phyloP scores from a whole-genome alignment of 495 filamentous ascomycete genomes.

The Aspergillus baeticus region DNA sequence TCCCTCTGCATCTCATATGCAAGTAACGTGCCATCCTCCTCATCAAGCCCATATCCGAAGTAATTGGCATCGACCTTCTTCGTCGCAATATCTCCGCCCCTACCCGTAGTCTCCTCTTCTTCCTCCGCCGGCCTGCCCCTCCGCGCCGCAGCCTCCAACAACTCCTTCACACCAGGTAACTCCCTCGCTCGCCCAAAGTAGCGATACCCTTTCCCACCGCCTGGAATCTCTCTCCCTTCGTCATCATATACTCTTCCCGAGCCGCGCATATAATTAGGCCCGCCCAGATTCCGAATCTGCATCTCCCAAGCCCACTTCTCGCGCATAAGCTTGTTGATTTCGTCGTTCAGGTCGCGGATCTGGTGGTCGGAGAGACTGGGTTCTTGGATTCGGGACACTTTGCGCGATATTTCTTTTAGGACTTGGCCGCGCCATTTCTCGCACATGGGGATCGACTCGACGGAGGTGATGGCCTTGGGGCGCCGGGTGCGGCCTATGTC shows the following conservation, averaged over 20 bases:
- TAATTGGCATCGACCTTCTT: slow-evolving; percentile 90
- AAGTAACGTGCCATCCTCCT: slow-evolving; percentile 84
- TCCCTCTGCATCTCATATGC: slow-evolving; percentile 83
- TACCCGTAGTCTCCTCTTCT: slow-evolving; percentile 59
- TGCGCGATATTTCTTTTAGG: slow-evolving; percentile 94
- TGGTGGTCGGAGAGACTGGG: slow-evolving; percentile 85
- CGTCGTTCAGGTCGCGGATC: slow-evolving; percentile 96
- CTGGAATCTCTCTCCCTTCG: slow-evolving; percentile 85
- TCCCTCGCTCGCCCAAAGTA: slow-evolving; percentile 92
- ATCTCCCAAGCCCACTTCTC: slow-evolving; percentile 99
- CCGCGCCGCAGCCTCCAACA: slow-evolving; percentile 76
- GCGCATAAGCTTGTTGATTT: slow-evolving; percentile 98
- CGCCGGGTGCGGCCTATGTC: slow-evolving; percentile 87
- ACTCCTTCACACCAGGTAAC: slow-evolving; percentile 91
- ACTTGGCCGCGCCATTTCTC: slow-evolving; percentile 99
- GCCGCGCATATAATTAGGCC: slow-evolving; percentile 97
- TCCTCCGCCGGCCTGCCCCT: slow-evolving; percentile 56
- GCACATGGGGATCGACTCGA: slow-evolving; percentile 79
- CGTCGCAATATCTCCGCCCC: slow-evolving; percentile 65
- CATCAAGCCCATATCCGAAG: slow-evolving; percentile 91
- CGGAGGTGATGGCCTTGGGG: slow-evolving; percentile 82
- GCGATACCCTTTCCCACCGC: slow-evolving; percentile 84
- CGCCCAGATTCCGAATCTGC: slow-evolving; percentile 89
- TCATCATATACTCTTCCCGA: slow-evolving; percentile 84
- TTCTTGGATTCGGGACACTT: slow-evolving; percentile 94